Evolutionary conservation across 805 yeast species (phyloP), one percentile per base, ranked within the genome.

Genomic region (Saccharomycopsis fibuligera): DNA sequence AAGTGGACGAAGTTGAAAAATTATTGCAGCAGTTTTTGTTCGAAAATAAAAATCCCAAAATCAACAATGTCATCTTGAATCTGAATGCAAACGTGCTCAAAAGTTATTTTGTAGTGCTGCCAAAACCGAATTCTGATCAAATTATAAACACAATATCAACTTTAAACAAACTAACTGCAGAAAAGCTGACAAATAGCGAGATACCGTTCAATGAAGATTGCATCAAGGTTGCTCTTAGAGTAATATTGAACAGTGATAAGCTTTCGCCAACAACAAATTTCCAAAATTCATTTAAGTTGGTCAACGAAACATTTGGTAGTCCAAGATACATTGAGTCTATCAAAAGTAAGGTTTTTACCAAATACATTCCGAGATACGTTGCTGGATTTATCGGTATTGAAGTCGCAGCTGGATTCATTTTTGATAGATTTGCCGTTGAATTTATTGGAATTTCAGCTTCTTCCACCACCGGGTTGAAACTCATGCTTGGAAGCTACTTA

Each of bases 401-500:
- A 37, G 16, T 48, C n/a, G 12, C 40, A 4, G 40, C 49, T 10
- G 27, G 29, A 9, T 45, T 49, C 37, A 25, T 29, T 16, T 45
- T 48, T 25, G 48, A 44, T 12, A 25, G 19, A 16, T 23, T 24
- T 14, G 45, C 40, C 9, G 25, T 35, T 16, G 45, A 49, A 3
- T 36, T 49, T 14, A 40, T 41, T 37, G 48, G 51, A 4, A 21
- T 30, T 17, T 49, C 52, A 10, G 25, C 35, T n/a, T 9, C 40
- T 16, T 46, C 53, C 1, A 42, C 45, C 16, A 46, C 42, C 12
- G 52, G 52, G 12, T 22, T 52, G 12, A 39, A 55, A 12, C 30
- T 49, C 3, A 52, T 52, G 55, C 45, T 52, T 41, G 55, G 51
- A n/a, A 52, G 55, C 46, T 52, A 52, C 27, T 38, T 52, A 19